phyloP scores from a whole-genome alignment of 306 rosid species.

The Vigna nakashimae region DNA sequence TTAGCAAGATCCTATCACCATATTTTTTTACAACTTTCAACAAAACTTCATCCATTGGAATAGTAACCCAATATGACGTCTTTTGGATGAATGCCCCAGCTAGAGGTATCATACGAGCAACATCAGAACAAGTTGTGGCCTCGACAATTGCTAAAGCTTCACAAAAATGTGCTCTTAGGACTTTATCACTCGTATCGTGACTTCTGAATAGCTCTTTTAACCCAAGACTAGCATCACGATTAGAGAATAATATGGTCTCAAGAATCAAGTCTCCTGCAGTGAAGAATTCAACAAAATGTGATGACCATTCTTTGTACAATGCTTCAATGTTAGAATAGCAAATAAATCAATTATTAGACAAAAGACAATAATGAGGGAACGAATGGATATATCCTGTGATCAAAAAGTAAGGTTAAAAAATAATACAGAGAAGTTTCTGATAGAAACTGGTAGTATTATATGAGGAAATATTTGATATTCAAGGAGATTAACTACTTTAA shows the following conservation, averaged over 20 bases:
- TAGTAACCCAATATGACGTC: constrained; percentile 49
- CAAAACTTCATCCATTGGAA: constrained; percentile 73
- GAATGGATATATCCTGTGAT: constrained; percentile 5
- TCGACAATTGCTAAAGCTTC: constrained; percentile 70
- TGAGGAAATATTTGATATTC: too few species aligned
- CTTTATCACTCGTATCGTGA: constrained; percentile 52
- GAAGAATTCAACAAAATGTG: constrained; percentile 35
- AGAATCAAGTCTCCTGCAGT: constrained; percentile 59
- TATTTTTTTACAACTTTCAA: constrained; percentile 64
- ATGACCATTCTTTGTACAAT: constrained; percentile 28
- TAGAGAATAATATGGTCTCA: constrained; percentile 36
- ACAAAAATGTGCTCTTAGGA: constrained; percentile 56
- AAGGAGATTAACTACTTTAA: too few species aligned
- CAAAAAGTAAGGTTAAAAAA: background rate
- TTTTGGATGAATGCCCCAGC: constrained; percentile 49
- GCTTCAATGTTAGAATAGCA: constrained; percentile 19
- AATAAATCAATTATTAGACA: background rate
- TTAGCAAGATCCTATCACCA: constrained; percentile 68
- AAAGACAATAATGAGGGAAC: constrained; percentile 15
- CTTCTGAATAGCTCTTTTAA: constrained; percentile 72
- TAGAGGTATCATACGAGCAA: constrained; percentile 50
- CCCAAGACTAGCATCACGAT: constrained; percentile 56
- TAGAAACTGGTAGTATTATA: too few species aligned
- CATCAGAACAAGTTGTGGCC: constrained; percentile 61
- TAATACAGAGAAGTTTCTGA: background rate